Conservation (phyloP, 2,329 filamentous ascomycete genomes). For the Trichoderma sp. region DNA sequence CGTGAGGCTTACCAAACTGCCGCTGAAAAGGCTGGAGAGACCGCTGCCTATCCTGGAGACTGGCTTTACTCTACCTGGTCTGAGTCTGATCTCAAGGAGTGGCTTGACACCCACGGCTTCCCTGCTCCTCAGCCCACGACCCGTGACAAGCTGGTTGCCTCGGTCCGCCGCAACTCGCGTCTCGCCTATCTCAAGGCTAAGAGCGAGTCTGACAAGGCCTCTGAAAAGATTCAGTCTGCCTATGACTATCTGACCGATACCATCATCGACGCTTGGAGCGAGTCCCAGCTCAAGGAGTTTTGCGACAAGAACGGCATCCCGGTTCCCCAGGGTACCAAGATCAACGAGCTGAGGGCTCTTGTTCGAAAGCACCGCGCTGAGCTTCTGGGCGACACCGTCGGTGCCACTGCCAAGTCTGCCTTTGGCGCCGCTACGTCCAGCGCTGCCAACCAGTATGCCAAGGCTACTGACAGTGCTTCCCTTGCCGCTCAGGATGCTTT, state of each 20-base stretch:
- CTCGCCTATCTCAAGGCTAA: conserved; percentile 71
- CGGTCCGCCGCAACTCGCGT: conserved; percentile 87
- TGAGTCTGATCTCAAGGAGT: conserved; percentile 90
- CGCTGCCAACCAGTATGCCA: conserved; percentile 74
- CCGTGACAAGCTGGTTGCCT: conserved; percentile 85
- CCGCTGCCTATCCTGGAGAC: conserved; percentile 83
- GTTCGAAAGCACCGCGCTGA: conserved; percentile 83
- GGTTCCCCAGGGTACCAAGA: conserved; percentile 88
- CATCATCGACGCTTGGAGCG: conserved; percentile 87
- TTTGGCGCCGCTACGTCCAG: conserved; percentile 73
- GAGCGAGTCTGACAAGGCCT: conserved; percentile 61
- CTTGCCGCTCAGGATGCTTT: conserved; percentile 68
- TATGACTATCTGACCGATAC: conserved; percentile 78
- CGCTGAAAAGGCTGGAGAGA: conserved; percentile 75
- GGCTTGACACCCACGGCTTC: conserved; percentile 86
- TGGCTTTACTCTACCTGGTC: conserved; percentile 93
- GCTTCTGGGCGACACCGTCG: conserved; percentile 66
- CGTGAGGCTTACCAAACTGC: conserved; percentile 79
- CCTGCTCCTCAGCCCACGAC: conserved; percentile 80
- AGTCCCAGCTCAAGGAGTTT: conserved; percentile 87
- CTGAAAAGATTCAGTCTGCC: conserved; percentile 67
- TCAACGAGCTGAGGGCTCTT: conserved; percentile 85
- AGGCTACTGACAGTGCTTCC: conserved; percentile 70
- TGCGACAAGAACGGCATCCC: conserved; percentile 83
- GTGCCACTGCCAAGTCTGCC: conserved; percentile 59